Conservation (phyloP, 208 protist genomes). For the Trypanosoma mega region DNA sequence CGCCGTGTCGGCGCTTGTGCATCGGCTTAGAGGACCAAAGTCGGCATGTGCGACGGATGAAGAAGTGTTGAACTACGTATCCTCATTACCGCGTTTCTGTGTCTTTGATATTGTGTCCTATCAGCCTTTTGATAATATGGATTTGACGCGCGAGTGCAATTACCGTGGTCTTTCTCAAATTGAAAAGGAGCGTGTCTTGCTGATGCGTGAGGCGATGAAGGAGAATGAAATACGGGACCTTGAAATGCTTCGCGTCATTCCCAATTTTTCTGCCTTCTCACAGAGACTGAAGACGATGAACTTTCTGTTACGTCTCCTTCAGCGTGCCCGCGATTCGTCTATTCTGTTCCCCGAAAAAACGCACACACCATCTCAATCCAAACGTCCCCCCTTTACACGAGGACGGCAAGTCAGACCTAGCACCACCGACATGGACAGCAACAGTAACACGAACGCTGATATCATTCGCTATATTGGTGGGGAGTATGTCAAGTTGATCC, state of each 20-base stretch:
- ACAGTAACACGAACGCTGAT: not conserved
- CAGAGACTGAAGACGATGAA: slow-evolving; percentile 74
- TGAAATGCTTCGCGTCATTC: slow-evolving; percentile 68
- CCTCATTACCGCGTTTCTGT: slow-evolving; percentile 60
- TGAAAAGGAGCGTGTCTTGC: slow-evolving; percentile 20
- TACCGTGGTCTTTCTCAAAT: slow-evolving; percentile 23
- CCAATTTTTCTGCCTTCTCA: slow-evolving; percentile 81
- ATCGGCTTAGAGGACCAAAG: slow-evolving; percentile 57
- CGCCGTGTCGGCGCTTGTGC: slow-evolving; percentile 67
- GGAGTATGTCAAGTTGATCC: slow-evolving; percentile 56
- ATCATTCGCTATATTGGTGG: slow-evolving; percentile 37
- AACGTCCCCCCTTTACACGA: too few relatives aligned
- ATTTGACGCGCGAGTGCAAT: slow-evolving; percentile 3
- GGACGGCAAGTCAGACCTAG: too few relatives aligned
- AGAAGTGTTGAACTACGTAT: slow-evolving; percentile 68
- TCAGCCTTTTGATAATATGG: slow-evolving; percentile 25
- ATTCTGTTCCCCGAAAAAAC: slow-evolving; percentile 37
- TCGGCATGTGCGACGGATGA: slow-evolving; percentile 31
- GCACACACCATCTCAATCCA: not conserved
- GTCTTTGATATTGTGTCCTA: slow-evolving; percentile 83
- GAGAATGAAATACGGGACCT: slow-evolving; percentile 33
- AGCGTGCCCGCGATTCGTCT: slow-evolving; percentile 35
- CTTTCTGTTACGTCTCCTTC: slow-evolving; percentile 65
- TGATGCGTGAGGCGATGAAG: slow-evolving; percentile 30
- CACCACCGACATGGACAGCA: not conserved